These are phyloP conservation scores for Caryopteris hybrid DNA, from an alignment of 305 asterid genomes.

Conservation along the genomic window DNA sequence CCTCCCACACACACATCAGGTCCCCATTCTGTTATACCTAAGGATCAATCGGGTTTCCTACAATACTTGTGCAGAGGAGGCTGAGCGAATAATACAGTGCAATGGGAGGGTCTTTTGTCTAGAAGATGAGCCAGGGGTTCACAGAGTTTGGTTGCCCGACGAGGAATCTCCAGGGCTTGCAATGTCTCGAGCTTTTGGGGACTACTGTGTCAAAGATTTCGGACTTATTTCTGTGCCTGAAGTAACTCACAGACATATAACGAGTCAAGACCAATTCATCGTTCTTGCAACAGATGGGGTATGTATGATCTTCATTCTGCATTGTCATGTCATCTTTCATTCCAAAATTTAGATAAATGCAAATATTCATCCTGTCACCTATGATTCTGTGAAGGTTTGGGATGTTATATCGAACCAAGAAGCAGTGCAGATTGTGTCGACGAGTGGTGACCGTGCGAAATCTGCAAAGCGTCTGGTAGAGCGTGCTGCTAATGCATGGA, in stretches of 20 bases:
- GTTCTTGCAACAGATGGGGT: conserved; percentile 98
- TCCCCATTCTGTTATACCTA: neutral
- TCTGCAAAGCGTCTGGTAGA: conserved; percentile 71
- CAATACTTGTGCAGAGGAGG: conserved; percentile 58
- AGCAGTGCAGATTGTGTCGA: conserved; percentile 70
- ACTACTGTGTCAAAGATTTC: conserved; percentile 72
- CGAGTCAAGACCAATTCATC: conserved; percentile 64
- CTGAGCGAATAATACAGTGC: conserved; percentile 67
- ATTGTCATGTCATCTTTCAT: too few species aligned
- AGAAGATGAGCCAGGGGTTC: conserved; percentile 82
- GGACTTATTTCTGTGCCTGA: conserved; percentile 90
- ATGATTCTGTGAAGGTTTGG: conserved; percentile 62
- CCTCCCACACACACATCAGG: too few species aligned
- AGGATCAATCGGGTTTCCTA: neutral
- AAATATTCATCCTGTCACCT: neutral
- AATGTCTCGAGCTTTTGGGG: conserved; percentile 97
- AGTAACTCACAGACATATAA: conserved; percentile 66
- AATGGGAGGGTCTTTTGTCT: conserved; percentile 74
- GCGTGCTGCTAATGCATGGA: conserved; percentile 75
- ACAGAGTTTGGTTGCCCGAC: conserved; percentile 85
- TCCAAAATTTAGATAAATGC: neutral
- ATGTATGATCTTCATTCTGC: conserved; percentile 4
- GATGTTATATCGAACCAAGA: conserved; percentile 91
- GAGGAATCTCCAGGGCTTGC: conserved; percentile 90
- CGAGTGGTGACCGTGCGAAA: conserved; percentile 44